phyloP scores from a whole-genome alignment of 768 basidiomycete genomes.

The Lanmaoa rubissima region DNA sequence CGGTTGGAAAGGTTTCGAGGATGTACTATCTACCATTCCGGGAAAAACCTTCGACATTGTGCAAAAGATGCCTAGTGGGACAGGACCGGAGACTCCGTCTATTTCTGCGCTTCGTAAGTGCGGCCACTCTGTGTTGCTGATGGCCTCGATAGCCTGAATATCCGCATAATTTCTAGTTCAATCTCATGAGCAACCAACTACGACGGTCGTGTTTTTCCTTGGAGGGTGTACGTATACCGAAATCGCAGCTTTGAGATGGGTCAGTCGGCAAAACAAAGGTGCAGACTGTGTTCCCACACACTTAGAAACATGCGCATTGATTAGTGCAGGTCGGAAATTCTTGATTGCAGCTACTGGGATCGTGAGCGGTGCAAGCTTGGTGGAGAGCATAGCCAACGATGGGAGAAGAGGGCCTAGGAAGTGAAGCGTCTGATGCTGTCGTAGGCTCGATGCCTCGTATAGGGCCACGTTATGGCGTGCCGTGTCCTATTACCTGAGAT shows the following conservation, averaged over 20 bases:
- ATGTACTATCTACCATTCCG: constrained; percentile 75
- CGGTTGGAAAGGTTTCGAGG: constrained; percentile 98
- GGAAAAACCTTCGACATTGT: constrained; percentile 83
- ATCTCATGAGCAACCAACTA: constrained; percentile 62
- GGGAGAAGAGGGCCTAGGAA: constrained; percentile 26
- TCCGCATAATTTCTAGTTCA: constrained; percentile 35
- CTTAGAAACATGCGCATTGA: constrained; percentile 8
- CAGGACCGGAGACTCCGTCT: constrained; percentile 26
- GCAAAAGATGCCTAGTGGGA: constrained; percentile 40
- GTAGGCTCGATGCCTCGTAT: constrained; percentile 8
- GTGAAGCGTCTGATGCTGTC: constrained; percentile 40
- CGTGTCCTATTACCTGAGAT: constrained; percentile 12
- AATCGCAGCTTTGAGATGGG: constrained; percentile 93
- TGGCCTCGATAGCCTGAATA: not conserved
- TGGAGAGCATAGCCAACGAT: constrained; percentile 62
- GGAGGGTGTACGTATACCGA: constrained; percentile 98
- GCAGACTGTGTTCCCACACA: constrained; percentile 9
- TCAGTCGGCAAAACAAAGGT: constrained; percentile 83
- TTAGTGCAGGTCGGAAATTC: constrained; percentile 70
- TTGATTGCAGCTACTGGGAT: constrained; percentile 92
- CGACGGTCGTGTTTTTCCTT: constrained; percentile 92
- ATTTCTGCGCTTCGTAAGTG: constrained; percentile 37
- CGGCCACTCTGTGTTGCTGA: not conserved
- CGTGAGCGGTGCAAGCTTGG: constrained; percentile 70
- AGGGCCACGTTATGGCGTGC: constrained; percentile 2